A percentile compares a stretch with the other conserved stretches of the same genome.
These are phyloP conservation scores for Daedaleopsis nitida DNA, from an alignment of 768 basidiomycete species.

Conservation along the genomic window DNA sequence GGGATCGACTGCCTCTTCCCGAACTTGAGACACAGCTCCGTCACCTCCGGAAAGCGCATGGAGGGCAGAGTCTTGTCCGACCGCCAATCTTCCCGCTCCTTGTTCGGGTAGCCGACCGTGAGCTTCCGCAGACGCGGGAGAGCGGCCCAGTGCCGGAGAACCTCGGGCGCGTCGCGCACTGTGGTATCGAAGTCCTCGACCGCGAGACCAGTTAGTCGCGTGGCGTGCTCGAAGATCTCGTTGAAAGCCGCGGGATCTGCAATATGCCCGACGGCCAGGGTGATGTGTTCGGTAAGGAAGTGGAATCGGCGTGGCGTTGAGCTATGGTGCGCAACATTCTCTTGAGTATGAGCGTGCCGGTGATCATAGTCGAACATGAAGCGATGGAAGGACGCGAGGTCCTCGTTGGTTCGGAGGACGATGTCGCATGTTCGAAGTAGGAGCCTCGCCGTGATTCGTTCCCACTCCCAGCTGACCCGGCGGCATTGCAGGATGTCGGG, in stretches of 20 bases:
- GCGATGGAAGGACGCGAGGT: background rate
- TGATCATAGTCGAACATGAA: background rate
- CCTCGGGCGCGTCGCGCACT: background rate
- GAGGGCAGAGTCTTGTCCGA: background rate
- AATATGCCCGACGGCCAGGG: background rate
- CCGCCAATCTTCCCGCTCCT: background rate
- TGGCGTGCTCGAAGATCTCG: background rate
- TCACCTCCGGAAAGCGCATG: background rate
- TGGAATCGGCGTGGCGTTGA: background rate
- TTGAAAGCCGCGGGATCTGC: background rate
- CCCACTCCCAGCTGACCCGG: background rate
- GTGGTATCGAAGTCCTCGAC: background rate
- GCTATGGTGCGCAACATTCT: background rate
- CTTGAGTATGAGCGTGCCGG: background rate
- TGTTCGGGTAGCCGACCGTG: background rate
- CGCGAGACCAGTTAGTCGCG: background rate
- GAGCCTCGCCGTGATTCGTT: background rate
- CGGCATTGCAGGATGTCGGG: background rate
- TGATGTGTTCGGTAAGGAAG: background rate
- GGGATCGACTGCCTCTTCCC: background rate
- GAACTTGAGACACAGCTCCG: background rate
- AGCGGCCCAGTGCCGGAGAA: background rate
- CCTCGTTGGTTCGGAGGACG: background rate
- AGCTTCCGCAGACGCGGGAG: background rate
- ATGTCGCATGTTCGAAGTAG: background rate